phyloP scores from a whole-genome alignment of 208 protist species.

The Leishmania tropica region DNA sequence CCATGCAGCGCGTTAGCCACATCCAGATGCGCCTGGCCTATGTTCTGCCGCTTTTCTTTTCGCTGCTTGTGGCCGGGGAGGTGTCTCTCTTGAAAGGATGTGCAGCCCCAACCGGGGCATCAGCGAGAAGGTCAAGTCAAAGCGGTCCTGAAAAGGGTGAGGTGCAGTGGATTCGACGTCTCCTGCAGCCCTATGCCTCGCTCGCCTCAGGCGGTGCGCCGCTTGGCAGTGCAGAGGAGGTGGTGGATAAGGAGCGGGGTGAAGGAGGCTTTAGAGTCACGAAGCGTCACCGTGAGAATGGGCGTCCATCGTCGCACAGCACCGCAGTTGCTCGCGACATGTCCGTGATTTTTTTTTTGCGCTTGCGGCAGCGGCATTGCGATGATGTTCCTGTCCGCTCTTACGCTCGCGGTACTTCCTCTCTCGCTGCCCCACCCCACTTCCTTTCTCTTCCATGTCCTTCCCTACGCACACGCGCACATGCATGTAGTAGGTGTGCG shows the following conservation, averaged over 20 bases:
- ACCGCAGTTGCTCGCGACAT: not conserved
- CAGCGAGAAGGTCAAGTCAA: too few species aligned
- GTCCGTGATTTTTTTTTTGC: not conserved
- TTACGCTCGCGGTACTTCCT: constrained; percentile 6
- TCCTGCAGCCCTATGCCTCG: too few species aligned
- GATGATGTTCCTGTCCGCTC: constrained; percentile 3
- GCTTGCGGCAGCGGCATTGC: not conserved
- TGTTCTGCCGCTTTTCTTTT: not conserved
- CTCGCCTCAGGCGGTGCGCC: too few species aligned
- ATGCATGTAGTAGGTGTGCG: not conserved
- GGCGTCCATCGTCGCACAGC: not conserved
- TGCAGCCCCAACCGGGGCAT: too few species aligned
- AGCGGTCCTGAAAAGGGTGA: too few species aligned
- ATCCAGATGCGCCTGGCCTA: not conserved
- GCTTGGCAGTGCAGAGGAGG: not conserved
- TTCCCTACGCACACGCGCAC: not conserved
- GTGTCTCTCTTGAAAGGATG: not conserved
- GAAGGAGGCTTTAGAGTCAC: not conserved
- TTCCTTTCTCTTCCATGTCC: not conserved
- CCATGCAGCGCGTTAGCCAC: too few species aligned
- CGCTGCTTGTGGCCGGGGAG: not conserved
- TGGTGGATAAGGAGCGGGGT: not conserved
- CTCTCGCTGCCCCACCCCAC: not conserved
- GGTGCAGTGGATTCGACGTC: too few species aligned
- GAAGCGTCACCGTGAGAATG: not conserved